Percentiles rank a stretch among this genome's conserved stretches.
Conservation (phyloP, 306 rosid species). For the Castanea sativa region DNA sequence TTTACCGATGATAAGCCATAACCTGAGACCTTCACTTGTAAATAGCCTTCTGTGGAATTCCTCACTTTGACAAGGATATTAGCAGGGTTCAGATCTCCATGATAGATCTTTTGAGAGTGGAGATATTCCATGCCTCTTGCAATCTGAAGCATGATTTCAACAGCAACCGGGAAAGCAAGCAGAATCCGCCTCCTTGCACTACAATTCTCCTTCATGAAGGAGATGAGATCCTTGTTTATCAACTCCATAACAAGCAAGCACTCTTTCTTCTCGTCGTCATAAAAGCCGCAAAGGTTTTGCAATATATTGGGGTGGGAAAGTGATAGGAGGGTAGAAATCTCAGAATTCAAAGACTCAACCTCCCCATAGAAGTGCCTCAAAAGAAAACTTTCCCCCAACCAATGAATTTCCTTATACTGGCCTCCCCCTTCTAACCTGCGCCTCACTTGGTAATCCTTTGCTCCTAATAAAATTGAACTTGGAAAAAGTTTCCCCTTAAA, state of each 20-base stretch:
- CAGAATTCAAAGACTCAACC: conserved; percentile 34
- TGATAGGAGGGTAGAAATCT: conserved; percentile 50
- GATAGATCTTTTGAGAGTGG: conserved; percentile 64
- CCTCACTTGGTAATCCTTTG: conserved; percentile 63
- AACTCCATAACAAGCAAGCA: conserved; percentile 72
- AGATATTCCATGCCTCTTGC: conserved; percentile 87
- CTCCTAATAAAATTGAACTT: conserved; percentile 44
- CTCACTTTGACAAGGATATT: conserved; percentile 58
- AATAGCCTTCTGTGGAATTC: conserved; percentile 64
- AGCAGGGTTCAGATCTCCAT: conserved; percentile 77
- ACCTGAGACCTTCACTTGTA: conserved; percentile 76
- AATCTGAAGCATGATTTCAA: conserved; percentile 94
- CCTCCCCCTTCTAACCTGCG: conserved; percentile 61
- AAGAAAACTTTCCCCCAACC: conserved; percentile 87
- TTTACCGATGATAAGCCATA: conserved; percentile 48
- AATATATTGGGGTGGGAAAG: conserved; percentile 77
- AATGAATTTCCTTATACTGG: conserved; percentile 74
- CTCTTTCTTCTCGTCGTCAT: conserved; percentile 70
- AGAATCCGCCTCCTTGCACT: conserved; percentile 72
- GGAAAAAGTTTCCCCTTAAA: conserved; percentile 39
- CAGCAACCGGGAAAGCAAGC: conserved; percentile 67
- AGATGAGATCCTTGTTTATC: conserved; percentile 63
- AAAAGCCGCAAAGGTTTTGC: conserved; percentile 70
- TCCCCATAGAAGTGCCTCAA: conserved; percentile 64
- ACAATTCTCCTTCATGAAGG: conserved; percentile 69